phyloP scores from a whole-genome alignment of 202 grass and related monocot genomes.

The Digitaria exilis region DNA sequence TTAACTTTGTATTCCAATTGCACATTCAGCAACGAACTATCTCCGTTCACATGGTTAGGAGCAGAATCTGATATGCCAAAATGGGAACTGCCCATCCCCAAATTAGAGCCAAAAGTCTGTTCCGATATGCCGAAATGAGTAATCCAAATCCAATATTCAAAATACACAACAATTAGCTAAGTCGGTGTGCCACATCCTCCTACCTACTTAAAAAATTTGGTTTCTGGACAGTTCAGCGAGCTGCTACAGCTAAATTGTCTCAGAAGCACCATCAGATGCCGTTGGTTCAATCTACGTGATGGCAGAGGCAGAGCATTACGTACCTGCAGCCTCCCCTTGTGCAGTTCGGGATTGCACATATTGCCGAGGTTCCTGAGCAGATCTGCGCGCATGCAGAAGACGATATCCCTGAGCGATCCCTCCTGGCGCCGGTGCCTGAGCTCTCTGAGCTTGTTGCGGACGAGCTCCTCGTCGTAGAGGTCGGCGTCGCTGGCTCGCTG shows the following conservation, averaged over 20 bases:
- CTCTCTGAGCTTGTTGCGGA: conserved; percentile 83
- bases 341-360: conserved; percentile 87
- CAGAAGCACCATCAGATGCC: not conserved
- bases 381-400: conserved; percentile 89
- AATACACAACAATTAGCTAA: not conserved
- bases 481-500: conserved; percentile 62
- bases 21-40: not conserved
- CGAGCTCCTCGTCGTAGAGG: conserved; percentile 88
- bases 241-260: not conserved
- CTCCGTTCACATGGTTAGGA: not conserved
- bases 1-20: not conserved
- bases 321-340: conserved; percentile 89
- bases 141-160: not conserved
- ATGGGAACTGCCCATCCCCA: not conserved
- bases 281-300: not conserved
- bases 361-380: conserved; percentile 88
- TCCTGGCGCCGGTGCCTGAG: conserved; percentile 67
- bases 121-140: not conserved
- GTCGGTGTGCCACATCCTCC: not conserved
- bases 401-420: conserved; percentile 82
- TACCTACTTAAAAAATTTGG: not conserved
- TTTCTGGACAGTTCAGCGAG: not conserved
- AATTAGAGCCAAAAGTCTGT: not conserved
- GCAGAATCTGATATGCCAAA: not conserved
- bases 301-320: not conserved